Evolutionary conservation across 2,329 filamentous ascomycete species (phyloP).

Genomic region (Ceratocystis huliohia): DNA sequence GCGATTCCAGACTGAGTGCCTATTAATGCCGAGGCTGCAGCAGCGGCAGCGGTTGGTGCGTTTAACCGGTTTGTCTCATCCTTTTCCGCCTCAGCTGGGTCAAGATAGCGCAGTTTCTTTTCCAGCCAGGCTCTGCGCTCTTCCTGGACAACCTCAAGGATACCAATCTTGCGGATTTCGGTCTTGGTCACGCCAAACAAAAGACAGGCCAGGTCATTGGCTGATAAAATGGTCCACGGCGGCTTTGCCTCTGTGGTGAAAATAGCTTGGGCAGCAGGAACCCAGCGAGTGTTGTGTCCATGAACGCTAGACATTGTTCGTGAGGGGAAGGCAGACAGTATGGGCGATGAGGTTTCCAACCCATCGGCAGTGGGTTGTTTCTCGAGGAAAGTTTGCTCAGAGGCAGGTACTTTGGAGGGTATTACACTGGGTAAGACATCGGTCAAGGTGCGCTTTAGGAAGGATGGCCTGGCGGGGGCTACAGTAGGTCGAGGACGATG

Average conservation of each 20-base stretch:
- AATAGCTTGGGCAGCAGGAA: constrained; percentile 84
- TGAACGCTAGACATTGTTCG: constrained; percentile 46
- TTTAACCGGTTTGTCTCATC: constrained; percentile 27
- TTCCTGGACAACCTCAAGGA: constrained; percentile 84
- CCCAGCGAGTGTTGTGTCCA: constrained; percentile 79
- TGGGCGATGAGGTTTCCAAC: constrained; percentile 9
- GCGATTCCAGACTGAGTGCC: constrained; percentile 67
- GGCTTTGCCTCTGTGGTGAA: constrained; percentile 87
- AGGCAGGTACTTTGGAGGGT: constrained; percentile 10
- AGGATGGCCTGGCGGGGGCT: neutral
- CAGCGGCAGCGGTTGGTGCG: constrained; percentile 28
- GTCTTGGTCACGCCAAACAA: constrained; percentile 52
- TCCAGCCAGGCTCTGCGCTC: constrained; percentile 84
- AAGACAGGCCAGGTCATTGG: constrained; percentile 89
- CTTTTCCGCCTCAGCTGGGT: constrained; percentile 34
- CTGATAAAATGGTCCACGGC: constrained; percentile 91
- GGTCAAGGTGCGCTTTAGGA: constrained; percentile 18
- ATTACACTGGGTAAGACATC: constrained; percentile 9
- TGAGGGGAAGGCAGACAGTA: constrained; percentile 11
- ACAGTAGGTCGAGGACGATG: neutral
- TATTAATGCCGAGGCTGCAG: constrained; percentile 43
- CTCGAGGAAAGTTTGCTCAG: constrained; percentile 11
- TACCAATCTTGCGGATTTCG: constrained; percentile 68
- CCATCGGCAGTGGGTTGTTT: neutral
- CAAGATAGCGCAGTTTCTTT: constrained; percentile 60